Evolutionary conservation across 441 rosid species (phyloP).

Genomic region (Oxalis stricta): DNA sequence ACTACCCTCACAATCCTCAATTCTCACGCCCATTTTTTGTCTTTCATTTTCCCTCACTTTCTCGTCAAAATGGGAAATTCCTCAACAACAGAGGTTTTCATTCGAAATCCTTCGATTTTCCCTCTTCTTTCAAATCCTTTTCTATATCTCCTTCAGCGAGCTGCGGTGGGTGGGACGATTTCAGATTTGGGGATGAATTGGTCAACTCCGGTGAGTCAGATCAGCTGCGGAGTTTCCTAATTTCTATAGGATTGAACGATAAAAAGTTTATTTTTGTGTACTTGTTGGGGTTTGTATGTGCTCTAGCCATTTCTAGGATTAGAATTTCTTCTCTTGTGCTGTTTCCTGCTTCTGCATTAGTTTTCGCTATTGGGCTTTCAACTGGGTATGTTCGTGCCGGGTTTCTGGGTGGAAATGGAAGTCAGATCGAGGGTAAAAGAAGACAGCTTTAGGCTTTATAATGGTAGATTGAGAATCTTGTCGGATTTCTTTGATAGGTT

Average conservation of each 20-base stretch:
- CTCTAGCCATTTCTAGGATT: conserved; percentile 40
- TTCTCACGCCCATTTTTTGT: conserved; percentile 13
- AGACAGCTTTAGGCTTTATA: conserved; percentile 17
- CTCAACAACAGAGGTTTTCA: too few species aligned
- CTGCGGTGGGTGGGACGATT: conserved; percentile 56
- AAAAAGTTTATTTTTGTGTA: conserved; percentile 30
- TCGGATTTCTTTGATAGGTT: conserved; percentile 33
- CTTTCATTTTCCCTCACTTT: conserved; percentile 17
- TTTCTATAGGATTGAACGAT: conserved; percentile 38
- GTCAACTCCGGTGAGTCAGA: conserved; percentile 26
- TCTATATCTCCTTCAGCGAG: conserved; percentile 8
- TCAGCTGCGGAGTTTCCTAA: conserved; percentile 28
- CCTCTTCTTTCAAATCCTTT: conserved; percentile 11
- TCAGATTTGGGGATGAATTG: conserved; percentile 15
- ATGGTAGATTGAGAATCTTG: conserved; percentile 25
- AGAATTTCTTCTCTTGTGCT: conserved; percentile 32
- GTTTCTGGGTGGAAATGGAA: conserved; percentile 14
- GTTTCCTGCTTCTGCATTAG: conserved; percentile 44
- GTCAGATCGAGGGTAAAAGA: conserved; percentile 28
- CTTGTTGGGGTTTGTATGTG: conserved; percentile 30
- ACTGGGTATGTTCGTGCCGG: conserved; percentile 44
- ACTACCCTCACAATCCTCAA: conserved; percentile 5
- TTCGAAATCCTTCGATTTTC: too few species aligned
- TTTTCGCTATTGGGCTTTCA: conserved; percentile 45
- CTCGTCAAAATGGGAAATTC: conserved; percentile 8